Conservation (phyloP, 768 basidiomycete species). For the Pisolithus marmoratus region DNA sequence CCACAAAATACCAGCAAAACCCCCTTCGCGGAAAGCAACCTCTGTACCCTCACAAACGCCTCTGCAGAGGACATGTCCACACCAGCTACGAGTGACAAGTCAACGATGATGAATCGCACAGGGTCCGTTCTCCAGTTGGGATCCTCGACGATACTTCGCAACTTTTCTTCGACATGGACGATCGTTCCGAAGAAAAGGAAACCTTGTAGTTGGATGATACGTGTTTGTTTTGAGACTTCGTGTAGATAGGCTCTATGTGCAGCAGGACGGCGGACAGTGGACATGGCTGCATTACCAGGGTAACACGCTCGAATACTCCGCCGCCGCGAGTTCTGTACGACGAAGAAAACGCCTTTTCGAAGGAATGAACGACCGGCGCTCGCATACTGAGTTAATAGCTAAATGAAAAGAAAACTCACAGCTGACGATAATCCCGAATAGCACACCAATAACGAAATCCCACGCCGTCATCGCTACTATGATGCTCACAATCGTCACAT, state of each 20-base stretch:
- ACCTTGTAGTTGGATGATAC: conserved; percentile 84
- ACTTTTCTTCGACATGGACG: conserved; percentile 79
- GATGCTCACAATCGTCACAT: conserved; percentile 79
- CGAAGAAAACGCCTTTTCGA: conserved; percentile 80
- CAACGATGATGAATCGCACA: conserved; percentile 85
- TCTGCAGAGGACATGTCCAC: conserved; percentile 95
- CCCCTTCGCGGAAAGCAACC: conserved; percentile 66
- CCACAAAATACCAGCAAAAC: conserved; percentile 91
- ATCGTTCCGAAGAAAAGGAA: conserved; percentile 96
- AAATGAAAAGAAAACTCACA: conserved; percentile 43
- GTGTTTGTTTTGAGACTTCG: conserved; percentile 90
- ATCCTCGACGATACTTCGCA: conserved; percentile 67
- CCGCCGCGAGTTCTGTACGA: conserved; percentile 88
- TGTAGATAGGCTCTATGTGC: conserved; percentile 85
- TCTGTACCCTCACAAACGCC: conserved; percentile 87
- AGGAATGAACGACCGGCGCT: background rate
- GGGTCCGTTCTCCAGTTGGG: conserved; percentile 69
- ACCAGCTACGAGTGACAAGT: conserved; percentile 74
- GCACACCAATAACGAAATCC: conserved; percentile 92
- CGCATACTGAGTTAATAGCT: background rate
- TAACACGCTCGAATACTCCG: conserved; percentile 79
- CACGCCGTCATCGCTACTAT: conserved; percentile 89
- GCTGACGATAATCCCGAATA: conserved; percentile 88
- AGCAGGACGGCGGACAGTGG: conserved; percentile 86
- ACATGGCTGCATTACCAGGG: conserved; percentile 79